Percentiles rank a stretch among this genome's conserved stretches.
Evolutionary conservation across 148 eudicot species (phyloP).

Genomic region (Nyssa sinensis): DNA sequence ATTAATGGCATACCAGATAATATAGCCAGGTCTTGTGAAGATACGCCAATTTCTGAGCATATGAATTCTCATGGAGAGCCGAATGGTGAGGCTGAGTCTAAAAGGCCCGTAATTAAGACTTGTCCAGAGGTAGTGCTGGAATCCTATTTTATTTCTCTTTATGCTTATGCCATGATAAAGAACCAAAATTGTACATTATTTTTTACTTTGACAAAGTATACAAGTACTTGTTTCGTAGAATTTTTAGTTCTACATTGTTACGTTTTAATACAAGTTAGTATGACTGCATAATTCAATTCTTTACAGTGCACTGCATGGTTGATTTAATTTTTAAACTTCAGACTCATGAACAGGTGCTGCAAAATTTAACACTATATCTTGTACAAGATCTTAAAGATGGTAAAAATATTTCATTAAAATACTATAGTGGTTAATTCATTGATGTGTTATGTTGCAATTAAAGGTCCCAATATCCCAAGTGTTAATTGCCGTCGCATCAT

Average conservation of each 20-base stretch:
- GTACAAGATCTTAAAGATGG: too few relatives aligned
- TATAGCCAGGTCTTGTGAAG: conserved; percentile 40
- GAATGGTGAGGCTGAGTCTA: conserved; percentile 49
- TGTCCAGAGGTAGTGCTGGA: conserved; percentile 62
- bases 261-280: background rate
- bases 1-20: conserved; percentile 35
- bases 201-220: background rate
- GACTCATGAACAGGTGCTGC: background rate
- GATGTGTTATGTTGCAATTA: too few relatives aligned
- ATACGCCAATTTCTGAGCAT: conserved; percentile 41
- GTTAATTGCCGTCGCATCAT: too few relatives aligned
- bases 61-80: conserved; percentile 36
- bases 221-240: background rate
- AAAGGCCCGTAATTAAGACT: conserved; percentile 53
- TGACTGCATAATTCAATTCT: background rate
- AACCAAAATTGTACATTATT: background rate
- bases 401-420: too few relatives aligned
- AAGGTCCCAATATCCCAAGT: too few relatives aligned
- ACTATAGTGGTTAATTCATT: too few relatives aligned
- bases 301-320: background rate
- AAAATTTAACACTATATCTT: too few relatives aligned
- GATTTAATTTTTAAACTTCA: background rate
- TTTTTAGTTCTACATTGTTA: background rate
- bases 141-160: background rate
- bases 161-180: background rate